Conservation (phyloP, 2,329 filamentous ascomycete genomes). For the Aspergillus pseudoterreus region DNA sequence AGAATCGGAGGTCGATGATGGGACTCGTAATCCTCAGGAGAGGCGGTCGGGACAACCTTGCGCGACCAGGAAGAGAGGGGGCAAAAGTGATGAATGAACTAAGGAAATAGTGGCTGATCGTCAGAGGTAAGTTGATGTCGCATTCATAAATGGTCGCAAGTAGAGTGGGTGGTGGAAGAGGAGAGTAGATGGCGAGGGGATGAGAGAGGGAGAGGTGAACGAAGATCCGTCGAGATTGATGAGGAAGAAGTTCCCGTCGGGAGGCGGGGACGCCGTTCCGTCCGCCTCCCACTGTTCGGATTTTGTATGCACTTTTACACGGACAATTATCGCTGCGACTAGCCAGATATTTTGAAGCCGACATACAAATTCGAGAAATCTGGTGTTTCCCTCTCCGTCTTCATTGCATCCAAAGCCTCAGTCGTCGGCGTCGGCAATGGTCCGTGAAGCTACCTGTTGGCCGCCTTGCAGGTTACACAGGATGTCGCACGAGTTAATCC, state of each 20-base stretch:
- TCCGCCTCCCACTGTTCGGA: constrained; percentile 1
- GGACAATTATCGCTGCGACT: no score
- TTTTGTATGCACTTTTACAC: no score
- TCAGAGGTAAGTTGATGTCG: constrained; percentile 22
- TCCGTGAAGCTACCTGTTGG: background rate
- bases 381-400: background rate
- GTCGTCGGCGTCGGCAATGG: background rate
- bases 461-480: constrained; percentile 15
- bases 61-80: constrained; percentile 16
- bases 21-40: constrained; percentile 19
- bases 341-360: no score
- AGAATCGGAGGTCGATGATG: constrained; percentile 16
- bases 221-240: constrained; percentile 16
- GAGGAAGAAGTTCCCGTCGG: constrained; percentile 25
- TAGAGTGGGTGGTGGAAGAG: constrained; percentile 3
- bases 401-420: background rate
- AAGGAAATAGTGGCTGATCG: constrained; percentile 10
- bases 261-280: constrained; percentile 33
- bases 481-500: constrained; percentile 15
- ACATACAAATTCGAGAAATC: no score
- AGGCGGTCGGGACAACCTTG: constrained; percentile 15
- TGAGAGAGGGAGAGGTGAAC: constrained; percentile 2
- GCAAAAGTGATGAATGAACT: background rate
- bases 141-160: constrained; percentile 27
- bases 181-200: constrained; percentile 2